phyloP scores from a whole-genome alignment of 2,329 filamentous ascomycete genomes.

The Aspergillus luchuensis region DNA sequence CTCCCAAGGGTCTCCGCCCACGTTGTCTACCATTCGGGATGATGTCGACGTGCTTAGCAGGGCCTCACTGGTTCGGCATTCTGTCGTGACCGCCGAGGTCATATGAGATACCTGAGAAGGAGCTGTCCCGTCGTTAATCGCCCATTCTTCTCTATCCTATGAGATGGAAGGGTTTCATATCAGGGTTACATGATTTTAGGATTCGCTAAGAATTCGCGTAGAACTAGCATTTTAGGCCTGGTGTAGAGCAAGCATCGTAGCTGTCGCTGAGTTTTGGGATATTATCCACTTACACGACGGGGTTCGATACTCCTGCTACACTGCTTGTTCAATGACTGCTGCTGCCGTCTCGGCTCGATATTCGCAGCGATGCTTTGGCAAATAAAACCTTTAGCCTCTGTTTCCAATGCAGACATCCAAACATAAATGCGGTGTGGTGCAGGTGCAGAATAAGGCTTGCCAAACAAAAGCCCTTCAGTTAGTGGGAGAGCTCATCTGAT shows the following conservation, averaged over 20 bases:
- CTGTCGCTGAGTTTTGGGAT: too few species aligned
- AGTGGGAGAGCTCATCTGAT: too few species aligned
- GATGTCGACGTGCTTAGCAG: constrained; percentile 42
- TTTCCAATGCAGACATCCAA: too few species aligned
- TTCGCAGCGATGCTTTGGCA: too few species aligned
- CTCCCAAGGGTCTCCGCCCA: constrained; percentile 43
- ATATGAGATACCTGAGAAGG: constrained; percentile 43
- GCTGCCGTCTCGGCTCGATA: too few species aligned
- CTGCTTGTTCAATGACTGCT: too few species aligned
- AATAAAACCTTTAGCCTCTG: too few species aligned
- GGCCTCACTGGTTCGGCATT: constrained; percentile 48
- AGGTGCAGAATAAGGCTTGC: too few species aligned
- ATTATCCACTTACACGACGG: too few species aligned
- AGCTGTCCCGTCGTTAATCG: constrained; percentile 53
- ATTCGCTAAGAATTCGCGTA: not conserved
- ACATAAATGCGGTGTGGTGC: too few species aligned
- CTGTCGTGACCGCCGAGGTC: constrained; percentile 47
- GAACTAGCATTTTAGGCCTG: not conserved
- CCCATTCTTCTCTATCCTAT: constrained; percentile 49
- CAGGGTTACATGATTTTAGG: constrained; percentile 45
- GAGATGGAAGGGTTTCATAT: constrained; percentile 53
- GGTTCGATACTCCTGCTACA: too few species aligned
- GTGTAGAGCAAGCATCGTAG: not conserved
- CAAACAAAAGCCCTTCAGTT: too few species aligned
- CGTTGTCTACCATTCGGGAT: constrained; percentile 43